phyloP scores from a whole-genome alignment of 73 alveolate species.

The Blepharisma japonicum region DNA sequence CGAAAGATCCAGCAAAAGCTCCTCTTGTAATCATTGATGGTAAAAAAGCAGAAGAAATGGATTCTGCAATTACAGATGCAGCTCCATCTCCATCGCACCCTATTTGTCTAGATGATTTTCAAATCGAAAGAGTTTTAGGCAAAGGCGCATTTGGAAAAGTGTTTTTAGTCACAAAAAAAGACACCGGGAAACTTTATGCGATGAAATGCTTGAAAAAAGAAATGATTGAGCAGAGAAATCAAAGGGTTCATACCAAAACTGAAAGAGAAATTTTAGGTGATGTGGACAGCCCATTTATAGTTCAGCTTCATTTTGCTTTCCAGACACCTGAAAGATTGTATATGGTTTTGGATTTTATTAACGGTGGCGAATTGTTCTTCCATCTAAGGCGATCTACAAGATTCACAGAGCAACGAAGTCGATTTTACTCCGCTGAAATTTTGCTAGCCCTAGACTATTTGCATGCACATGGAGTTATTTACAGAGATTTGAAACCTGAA shows the following conservation, averaged over 20 bases:
- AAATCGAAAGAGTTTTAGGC: conserved; percentile 79
- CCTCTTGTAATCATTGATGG: background rate
- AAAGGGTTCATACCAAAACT: conserved; percentile 46
- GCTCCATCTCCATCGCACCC: conserved; percentile 1
- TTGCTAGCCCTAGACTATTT: conserved; percentile 84
- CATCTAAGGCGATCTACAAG: conserved; percentile 74
- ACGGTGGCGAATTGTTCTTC: conserved; percentile 94
- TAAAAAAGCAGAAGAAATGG: conserved; percentile 3
- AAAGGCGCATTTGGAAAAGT: conserved; percentile 95
- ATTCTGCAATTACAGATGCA: conserved; percentile 9
- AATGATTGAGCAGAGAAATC: conserved; percentile 36
- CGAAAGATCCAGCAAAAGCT: background rate
- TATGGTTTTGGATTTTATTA: conserved; percentile 89
- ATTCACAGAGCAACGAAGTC: conserved; percentile 75
- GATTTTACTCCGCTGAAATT: conserved; percentile 89
- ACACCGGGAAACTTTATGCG: conserved; percentile 68
- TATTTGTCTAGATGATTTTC: conserved; percentile 41
- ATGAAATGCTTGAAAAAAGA: conserved; percentile 86
- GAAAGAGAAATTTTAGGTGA: conserved; percentile 79
- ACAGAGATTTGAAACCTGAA: conserved; percentile 96
- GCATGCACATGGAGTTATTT: conserved; percentile 84
- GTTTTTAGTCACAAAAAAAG: conserved; percentile 69
- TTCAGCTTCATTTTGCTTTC: conserved; percentile 87
- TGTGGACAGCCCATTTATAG: conserved; percentile 86
- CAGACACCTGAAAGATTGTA: conserved; percentile 84